Evolutionary conservation across 2,329 filamentous ascomycete genomes (phyloP).

Genomic region (Paraconiothyrium brasiliense): DNA sequence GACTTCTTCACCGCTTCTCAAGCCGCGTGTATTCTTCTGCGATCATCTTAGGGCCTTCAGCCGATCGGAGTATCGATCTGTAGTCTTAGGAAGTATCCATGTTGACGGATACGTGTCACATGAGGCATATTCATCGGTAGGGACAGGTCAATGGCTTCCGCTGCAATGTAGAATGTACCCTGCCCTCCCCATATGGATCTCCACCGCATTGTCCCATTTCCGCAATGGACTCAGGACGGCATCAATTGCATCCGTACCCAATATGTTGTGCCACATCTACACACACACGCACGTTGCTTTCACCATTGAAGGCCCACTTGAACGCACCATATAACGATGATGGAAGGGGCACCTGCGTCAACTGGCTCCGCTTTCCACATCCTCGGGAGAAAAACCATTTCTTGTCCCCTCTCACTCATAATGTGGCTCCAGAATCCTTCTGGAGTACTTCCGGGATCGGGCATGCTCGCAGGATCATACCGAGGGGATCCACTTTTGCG

Average conservation of each 20-base stretch:
- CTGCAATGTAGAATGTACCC: not conserved
- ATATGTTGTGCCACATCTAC: not conserved
- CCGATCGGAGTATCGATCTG: not conserved
- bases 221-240: not conserved
- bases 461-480: conserved; percentile 1
- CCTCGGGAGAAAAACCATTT: not conserved
- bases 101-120: no score
- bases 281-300: not conserved
- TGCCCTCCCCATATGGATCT: not conserved
- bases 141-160: not conserved
- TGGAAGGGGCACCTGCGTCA: not conserved
- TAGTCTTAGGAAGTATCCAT: not conserved
- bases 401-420: not conserved
- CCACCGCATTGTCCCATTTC: not conserved
- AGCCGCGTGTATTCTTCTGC: not conserved
- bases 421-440: not conserved
- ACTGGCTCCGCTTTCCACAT: not conserved
- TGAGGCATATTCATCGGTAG: not conserved
- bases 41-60: not conserved
- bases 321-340: not conserved
- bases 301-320: not conserved
- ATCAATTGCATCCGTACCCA: not conserved
- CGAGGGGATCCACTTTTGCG: conserved; percentile 3
- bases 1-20: conserved; percentile 11
- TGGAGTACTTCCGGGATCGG: not conserved